These are phyloP conservation scores for Pyrrhoderma noxium DNA, from an alignment of 1,284 basidiomycete genomes.

Conservation along the genomic window DNA sequence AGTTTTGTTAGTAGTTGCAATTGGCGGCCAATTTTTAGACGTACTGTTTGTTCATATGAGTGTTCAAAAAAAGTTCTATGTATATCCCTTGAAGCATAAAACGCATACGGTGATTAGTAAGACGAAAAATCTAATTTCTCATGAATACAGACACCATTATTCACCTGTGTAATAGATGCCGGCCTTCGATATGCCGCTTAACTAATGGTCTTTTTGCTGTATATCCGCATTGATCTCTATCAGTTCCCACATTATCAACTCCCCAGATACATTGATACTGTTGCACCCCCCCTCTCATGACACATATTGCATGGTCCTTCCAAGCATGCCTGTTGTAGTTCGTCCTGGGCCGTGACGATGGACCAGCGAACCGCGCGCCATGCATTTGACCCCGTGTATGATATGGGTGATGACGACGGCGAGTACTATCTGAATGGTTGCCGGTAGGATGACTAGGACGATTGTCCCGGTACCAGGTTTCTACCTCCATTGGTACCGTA, in stretches of 20 bases:
- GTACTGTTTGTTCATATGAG: slow-evolving; percentile 56
- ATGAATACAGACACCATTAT: too few species aligned
- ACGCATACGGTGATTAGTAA: slow-evolving; percentile 48
- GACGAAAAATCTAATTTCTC: too few species aligned
- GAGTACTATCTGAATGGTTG: too few species aligned
- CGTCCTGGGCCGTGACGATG: too few species aligned
- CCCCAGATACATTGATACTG: slow-evolving; percentile 27
- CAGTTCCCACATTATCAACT: slow-evolving; percentile 13
- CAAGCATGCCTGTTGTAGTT: too few species aligned
- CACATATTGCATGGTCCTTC: slow-evolving; percentile 11
- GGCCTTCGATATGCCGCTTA: slow-evolving; percentile 59
- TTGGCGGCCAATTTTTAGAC: slow-evolving; percentile 21
- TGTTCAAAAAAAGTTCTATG: slow-evolving; percentile 52
- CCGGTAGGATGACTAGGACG: too few species aligned
- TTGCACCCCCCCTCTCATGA: slow-evolving; percentile 9
- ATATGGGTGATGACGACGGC: too few species aligned
- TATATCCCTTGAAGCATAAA: slow-evolving; percentile 49
- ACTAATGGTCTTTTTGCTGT: slow-evolving; percentile 56
- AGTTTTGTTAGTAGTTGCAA: slow-evolving; percentile 13
- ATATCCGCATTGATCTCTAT: slow-evolving; percentile 38
- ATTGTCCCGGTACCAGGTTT: too few species aligned
- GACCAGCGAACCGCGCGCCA: too few species aligned
- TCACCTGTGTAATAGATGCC: slow-evolving; percentile 54
- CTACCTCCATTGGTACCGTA: too few species aligned
- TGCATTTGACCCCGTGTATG: too few species aligned